Percentiles rank a stretch among this genome's conserved stretches.
Evolutionary conservation across 2,329 filamentous ascomycete species (phyloP).

Genomic region (Cephalotrichum gorgonifer): DNA sequence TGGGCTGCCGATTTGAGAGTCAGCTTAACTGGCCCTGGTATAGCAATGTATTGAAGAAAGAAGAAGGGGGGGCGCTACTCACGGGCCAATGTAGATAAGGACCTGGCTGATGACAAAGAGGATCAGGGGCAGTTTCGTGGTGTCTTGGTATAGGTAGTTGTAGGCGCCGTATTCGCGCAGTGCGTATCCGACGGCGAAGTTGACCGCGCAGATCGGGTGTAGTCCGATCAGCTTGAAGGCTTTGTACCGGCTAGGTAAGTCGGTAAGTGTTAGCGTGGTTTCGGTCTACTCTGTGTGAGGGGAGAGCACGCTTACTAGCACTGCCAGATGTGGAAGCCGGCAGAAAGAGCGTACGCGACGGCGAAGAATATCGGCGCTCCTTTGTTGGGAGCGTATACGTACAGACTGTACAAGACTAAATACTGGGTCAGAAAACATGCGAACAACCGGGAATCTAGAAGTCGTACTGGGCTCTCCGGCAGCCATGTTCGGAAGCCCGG

Average conservation of each 20-base stretch:
- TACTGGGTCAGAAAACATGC: background rate
- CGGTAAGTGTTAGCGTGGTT: no score
- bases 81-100: slow-evolving; percentile 25
- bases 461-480: background rate
- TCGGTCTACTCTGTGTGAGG: no score
- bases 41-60: background rate
- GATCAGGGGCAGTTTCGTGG: slow-evolving; percentile 8
- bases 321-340: slow-evolving; percentile 40
- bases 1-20: slow-evolving; percentile 37
- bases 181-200: slow-evolving; percentile 44
- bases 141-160: slow-evolving; percentile 35
- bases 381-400: slow-evolving; percentile 31
- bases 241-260: slow-evolving; percentile 34
- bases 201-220: slow-evolving; percentile 34
- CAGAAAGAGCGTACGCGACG: slow-evolving; percentile 33
- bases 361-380: slow-evolving; percentile 42
- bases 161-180: slow-evolving; percentile 39
- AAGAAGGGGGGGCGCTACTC: slow-evolving; percentile 11
- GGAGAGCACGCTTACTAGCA: no score
- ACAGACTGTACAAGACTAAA: background rate
- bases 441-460: background rate
- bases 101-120: slow-evolving; percentile 27
- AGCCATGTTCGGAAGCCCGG: no score
- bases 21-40: background rate
- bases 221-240: slow-evolving; percentile 39